Conservation (phyloP, 805 yeast species). For the Grigorovia humatica region DNA sequence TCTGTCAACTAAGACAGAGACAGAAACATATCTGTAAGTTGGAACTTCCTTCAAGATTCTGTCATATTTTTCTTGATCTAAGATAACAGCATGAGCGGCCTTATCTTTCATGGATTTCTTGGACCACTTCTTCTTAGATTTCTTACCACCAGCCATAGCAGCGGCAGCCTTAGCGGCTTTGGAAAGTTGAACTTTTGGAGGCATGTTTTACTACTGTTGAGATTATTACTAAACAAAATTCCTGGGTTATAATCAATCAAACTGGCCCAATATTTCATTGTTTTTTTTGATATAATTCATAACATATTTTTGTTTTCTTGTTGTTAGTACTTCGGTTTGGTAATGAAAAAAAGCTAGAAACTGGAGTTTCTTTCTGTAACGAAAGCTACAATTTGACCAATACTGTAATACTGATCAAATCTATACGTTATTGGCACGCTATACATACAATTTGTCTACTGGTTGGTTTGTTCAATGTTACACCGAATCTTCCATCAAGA, state of each 20-base stretch:
- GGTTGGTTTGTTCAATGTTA: not conserved
- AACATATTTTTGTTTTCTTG: no score
- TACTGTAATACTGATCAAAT: not conserved
- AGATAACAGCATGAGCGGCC: slow-evolving; percentile 95
- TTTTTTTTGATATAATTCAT: no score
- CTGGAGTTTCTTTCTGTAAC: no score
- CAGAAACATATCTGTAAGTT: slow-evolving; percentile 96
- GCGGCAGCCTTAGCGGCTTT: slow-evolving; percentile 99
- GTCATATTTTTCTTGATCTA: slow-evolving; percentile 98
- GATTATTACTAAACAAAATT: not conserved
- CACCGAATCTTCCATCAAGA: not conserved
- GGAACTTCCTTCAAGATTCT: slow-evolving; percentile 98
- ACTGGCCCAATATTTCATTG: no score
- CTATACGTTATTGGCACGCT: not conserved
- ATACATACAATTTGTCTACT: not conserved
- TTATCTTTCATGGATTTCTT: slow-evolving; percentile 99
- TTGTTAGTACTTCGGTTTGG: no score
- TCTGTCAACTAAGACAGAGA: slow-evolving; percentile 97
- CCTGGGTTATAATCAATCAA: not conserved
- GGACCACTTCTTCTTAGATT: slow-evolving; percentile 99
- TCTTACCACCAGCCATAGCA: slow-evolving; percentile 99
- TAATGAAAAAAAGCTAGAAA: no score
- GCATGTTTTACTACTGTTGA: slow-evolving; percentile 46
- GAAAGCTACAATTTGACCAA: no score
- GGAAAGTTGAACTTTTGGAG: slow-evolving; percentile 98